Evolutionary conservation across 2,329 filamentous ascomycete species (phyloP), one percentile per base, ranked within the genome.

Genomic region (Paraconiothyrium sp.): DNA sequence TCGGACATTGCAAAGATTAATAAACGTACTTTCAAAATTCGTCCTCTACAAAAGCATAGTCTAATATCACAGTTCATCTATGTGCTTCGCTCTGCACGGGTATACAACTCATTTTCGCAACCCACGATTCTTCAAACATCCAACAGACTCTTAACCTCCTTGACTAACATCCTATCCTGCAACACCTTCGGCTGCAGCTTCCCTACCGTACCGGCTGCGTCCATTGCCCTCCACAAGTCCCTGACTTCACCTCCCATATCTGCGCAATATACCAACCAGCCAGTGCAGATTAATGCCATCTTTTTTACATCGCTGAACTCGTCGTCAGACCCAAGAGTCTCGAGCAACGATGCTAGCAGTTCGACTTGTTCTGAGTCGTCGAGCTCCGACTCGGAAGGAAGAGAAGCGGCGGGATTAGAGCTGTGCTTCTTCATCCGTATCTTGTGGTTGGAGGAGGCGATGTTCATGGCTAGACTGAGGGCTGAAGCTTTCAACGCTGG

Each of bases 401-500:
- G 52, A 0, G 69, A 60, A 7, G 64, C 59, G 1, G 68, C 48
- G 1, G 67, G 48, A 5, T 70, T 72, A 4, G 65, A 65, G 30
- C 63, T 67, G 54, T 84, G 80, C 13, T 86, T 84, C 32, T 88
- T 84, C 41, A 86, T 82, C 22, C 92, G 86, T 30, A 86, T 81
- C 50, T 86, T 87, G 69, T 90, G 90, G 70, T 93, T 91, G 2
- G 89, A 85, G 0, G 89, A 82, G 0, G 92, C 86, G 0, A 98
- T 79, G 68, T 98, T 97, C 82, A 93, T 95, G 0, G 94, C 86
- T 2, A 98, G 84, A 1, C 90, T 92, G 0, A 94, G 89, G 0
- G 94, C 92, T 1, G 93, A 92, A 3, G 94, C 91, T 46, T 94
- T 88, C 2, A 94, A 86, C 57, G 89, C 93, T 49, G 84, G 84